Base-by-base conservation (phyloP, 805 yeast species). In the Pichia scutulata region DNA sequence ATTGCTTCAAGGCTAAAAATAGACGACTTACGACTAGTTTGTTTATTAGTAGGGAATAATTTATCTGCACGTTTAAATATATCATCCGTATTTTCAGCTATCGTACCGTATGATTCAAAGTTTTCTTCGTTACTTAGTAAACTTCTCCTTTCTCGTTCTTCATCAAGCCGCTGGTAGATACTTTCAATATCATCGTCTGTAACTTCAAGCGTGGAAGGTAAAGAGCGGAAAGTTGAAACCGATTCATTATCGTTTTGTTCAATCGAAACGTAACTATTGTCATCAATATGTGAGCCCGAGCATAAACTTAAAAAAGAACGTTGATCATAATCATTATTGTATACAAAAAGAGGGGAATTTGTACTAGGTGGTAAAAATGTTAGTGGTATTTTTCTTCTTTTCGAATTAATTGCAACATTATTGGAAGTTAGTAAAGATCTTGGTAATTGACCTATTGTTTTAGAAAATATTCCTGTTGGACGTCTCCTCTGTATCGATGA, bases 301-400 rank as follows among this genome's bases (percentile, higher is more conserved):
- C 68, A 58, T 25, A 68, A 55, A 40, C 70, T 67, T 26, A 68
- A 49, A 52, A 68, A 68, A 2, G 71, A 67, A 28, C 72, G 53
- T 47, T 63, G 67, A 47, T 68, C 72, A 25, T 49, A 55, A 25
- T 61, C 63, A 46, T 60, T 62, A 47, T 57, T 62, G 49, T 67
- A 67, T 12, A 67, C 60, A 52, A 67, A 67, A 37, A 66, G 54
- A 1, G 70, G 72, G 18, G 70, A 66, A 44, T 61, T 59, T 0
- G 70, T 67, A 50, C 70, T 65, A 5, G 71, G 72, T 1, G 71
- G 70, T 19, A 68, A 60, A 51, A 68, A 68, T 39, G 67, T 67
- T 39, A 68, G 49, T 1, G 70, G 68, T 18, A 66, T 60, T 50
- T 65, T 66, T 22, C 70, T 56, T 43, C 71, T 55, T 49, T 65